These are phyloP conservation scores for Sphaerostilbella broomeana DNA, from an alignment of 2,329 filamentous ascomycete genomes.

Conservation along the genomic window DNA sequence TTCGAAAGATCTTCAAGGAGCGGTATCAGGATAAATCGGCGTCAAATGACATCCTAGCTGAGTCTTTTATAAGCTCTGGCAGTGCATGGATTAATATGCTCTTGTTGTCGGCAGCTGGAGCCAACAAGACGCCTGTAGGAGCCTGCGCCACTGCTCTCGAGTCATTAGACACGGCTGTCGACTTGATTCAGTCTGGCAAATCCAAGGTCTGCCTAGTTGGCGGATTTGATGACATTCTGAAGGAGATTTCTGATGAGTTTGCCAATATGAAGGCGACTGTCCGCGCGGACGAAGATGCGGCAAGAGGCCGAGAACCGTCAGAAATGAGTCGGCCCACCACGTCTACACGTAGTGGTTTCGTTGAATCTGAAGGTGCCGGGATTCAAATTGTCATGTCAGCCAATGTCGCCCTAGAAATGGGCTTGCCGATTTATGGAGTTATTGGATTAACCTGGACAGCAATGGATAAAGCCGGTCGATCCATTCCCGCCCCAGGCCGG, in stretches of 20 bases:
- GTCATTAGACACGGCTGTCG: slow-evolving; percentile 94
- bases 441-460: slow-evolving; percentile 90
- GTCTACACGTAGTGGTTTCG: slow-evolving; percentile 94
- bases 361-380: slow-evolving; percentile 98
- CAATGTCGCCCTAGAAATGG: slow-evolving; percentile 93
- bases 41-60: slow-evolving; percentile 97
- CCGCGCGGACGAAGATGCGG: slow-evolving; percentile 94
- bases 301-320: slow-evolving; percentile 85
- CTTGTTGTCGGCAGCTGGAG: slow-evolving; percentile 89
- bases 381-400: slow-evolving; percentile 98
- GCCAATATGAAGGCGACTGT: slow-evolving; percentile 99
- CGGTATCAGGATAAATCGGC: slow-evolving; percentile 93
- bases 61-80: slow-evolving; percentile 99
- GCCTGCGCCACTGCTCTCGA: slow-evolving; percentile 96
- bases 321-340: slow-evolving; percentile 98
- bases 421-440: slow-evolving; percentile 93
- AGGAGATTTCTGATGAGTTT: slow-evolving; percentile 98
- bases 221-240: slow-evolving; percentile 98
- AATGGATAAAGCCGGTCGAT: slow-evolving; percentile 98
- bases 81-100: slow-evolving; percentile 99
- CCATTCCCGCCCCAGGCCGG: slow-evolving; percentile 93
- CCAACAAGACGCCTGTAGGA: slow-evolving; percentile 97
- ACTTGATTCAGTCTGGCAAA: slow-evolving; percentile 98
- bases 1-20: slow-evolving; percentile 97
- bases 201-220: slow-evolving; percentile 95